phyloP scores from a whole-genome alignment of 2,329 filamentous ascomycete species.

The Aspergillus clavatus region DNA sequence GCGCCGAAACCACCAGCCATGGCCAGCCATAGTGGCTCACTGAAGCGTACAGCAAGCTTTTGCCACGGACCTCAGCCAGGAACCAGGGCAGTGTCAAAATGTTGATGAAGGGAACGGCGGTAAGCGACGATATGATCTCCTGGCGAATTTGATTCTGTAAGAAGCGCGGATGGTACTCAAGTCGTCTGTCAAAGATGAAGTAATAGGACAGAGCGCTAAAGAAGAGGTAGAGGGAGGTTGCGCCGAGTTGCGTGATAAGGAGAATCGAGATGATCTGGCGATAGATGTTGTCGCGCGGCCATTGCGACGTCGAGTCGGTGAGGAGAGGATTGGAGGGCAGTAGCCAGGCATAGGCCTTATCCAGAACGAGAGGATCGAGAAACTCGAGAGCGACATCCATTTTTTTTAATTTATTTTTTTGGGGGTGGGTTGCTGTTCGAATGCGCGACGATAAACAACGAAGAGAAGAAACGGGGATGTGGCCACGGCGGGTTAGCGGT shows the following conservation, averaged over 20 bases:
- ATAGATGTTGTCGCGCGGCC: neutral
- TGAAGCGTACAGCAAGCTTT: slow-evolving; percentile 71
- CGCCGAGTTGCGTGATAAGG: neutral
- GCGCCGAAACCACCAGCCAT: slow-evolving; percentile 1
- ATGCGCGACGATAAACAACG: neutral
- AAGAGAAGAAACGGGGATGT: no score
- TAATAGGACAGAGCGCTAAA: slow-evolving; percentile 57
- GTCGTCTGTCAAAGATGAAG: slow-evolving; percentile 77
- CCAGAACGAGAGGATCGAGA: slow-evolving; percentile 1
- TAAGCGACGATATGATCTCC: slow-evolving; percentile 69
- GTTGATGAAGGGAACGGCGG: slow-evolving; percentile 68
- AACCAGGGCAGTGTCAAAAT: slow-evolving; percentile 69
- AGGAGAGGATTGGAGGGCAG: neutral
- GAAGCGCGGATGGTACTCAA: slow-evolving; percentile 75
- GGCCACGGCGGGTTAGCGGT: no score
- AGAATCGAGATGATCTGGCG: slow-evolving; percentile 1
- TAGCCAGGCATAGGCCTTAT: slow-evolving; percentile 1
- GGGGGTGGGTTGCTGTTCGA: neutral
- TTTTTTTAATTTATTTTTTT: no score
- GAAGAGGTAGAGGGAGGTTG: slow-evolving; percentile 1
- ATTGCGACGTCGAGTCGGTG: neutral
- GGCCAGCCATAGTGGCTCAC: slow-evolving; percentile 50
- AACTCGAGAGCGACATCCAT: slow-evolving; percentile 1
- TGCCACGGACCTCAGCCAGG: slow-evolving; percentile 68
- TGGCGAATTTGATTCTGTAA: slow-evolving; percentile 77